A percentile compares a stretch with the other conserved stretches of the same genome.
phyloP scores from a whole-genome alignment of 495 filamentous ascomycete species.

The Penicillium macrosclerotiorum region DNA sequence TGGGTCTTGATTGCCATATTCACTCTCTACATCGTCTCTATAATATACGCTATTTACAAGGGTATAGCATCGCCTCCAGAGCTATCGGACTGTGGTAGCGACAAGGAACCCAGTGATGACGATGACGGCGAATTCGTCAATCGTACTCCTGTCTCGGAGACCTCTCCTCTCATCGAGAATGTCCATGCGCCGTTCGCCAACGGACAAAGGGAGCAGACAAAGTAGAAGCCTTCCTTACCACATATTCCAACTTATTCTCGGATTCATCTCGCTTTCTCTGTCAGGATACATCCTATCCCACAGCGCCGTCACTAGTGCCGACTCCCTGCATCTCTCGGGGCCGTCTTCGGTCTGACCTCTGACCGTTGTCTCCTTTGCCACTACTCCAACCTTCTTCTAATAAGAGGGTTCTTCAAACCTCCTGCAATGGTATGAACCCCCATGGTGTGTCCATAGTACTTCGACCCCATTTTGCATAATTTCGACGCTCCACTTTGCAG shows the following conservation, averaged over 20 bases:
- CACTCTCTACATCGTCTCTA: constrained; percentile 45
- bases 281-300: constrained; percentile 49
- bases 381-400: too few species aligned
- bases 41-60: constrained; percentile 43
- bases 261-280: constrained; percentile 46
- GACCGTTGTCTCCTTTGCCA: constrained; percentile 54
- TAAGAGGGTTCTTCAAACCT: too few species aligned
- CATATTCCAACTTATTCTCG: constrained; percentile 44
- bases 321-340: constrained; percentile 40
- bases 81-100: constrained; percentile 33
- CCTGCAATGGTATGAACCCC: too few species aligned
- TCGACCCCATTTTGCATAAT: too few species aligned
- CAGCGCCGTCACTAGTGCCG: constrained; percentile 35
- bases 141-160: constrained; percentile 8
- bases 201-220: too few species aligned
- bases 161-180: constrained; percentile 19
- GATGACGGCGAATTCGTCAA: too few species aligned
- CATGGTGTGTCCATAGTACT: too few species aligned
- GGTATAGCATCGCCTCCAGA: constrained; percentile 41
- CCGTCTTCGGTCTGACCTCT: constrained; percentile 50
- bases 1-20: constrained; percentile 41
- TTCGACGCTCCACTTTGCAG: too few species aligned
- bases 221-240: too few species aligned
- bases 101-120: constrained; percentile 20
- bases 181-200: too few species aligned